Percentiles rank a stretch among this genome's conserved stretches.
These are phyloP conservation scores for Penicillium chermesinum DNA, from an alignment of 495 filamentous ascomycete species.

Conservation along the genomic window DNA sequence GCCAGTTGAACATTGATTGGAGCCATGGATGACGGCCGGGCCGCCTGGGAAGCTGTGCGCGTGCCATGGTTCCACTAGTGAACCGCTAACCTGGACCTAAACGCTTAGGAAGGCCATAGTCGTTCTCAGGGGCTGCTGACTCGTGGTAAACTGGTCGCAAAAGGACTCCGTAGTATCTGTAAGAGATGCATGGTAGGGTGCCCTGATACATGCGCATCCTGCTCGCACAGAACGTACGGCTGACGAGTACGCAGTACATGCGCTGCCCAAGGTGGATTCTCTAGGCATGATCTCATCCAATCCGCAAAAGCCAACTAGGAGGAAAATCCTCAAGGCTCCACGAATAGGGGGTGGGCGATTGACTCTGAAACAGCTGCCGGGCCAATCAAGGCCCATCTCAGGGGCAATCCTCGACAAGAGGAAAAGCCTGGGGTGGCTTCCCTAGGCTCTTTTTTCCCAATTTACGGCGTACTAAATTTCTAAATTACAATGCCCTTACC, in stretches of 20 bases:
- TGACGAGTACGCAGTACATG: no score
- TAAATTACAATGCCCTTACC: no score
- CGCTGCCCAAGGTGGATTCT: neutral
- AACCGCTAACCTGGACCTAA: neutral
- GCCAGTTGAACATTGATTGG: neutral
- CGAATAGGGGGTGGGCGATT: neutral
- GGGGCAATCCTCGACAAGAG: neutral
- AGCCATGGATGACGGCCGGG: neutral
- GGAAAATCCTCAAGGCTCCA: neutral
- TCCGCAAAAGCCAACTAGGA: neutral
- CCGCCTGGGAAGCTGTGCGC: neutral
- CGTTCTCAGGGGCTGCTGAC: no score
- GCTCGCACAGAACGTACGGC: no score
- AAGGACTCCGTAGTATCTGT: no score
- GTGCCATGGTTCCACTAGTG: neutral
- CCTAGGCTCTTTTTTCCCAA: no score
- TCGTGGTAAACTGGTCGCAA: no score
- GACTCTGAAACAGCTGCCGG: neutral
- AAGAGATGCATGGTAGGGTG: no score
- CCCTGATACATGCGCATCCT: no score
- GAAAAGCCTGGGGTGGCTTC: no score
- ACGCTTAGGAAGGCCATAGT: no score
- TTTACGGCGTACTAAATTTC: no score
- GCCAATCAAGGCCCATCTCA: neutral
- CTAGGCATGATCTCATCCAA: neutral